Evolutionary conservation across 2,329 filamentous ascomycete species (phyloP).

Genomic region (Xylaria hypoxylon): DNA sequence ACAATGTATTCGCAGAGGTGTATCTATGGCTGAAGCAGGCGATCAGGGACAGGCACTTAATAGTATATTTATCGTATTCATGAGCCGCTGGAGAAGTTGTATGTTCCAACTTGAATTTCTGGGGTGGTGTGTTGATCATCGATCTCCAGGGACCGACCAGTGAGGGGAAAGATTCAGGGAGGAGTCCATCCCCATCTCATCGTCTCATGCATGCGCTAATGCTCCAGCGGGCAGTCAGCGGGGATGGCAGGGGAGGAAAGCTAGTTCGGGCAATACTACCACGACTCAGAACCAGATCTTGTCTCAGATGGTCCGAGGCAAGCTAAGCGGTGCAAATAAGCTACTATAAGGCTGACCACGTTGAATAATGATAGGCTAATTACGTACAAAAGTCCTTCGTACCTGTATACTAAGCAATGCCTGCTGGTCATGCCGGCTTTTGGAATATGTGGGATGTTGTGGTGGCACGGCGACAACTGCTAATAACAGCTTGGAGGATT

Average conservation of each 20-base stretch:
- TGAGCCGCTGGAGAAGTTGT: background rate
- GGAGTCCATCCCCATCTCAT: background rate
- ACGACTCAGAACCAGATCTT: background rate
- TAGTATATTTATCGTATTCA: background rate
- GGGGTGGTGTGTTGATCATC: conserved; percentile 10
- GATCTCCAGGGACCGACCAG: conserved; percentile 11
- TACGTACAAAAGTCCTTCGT: background rate
- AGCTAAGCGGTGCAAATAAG: conserved; percentile 9
- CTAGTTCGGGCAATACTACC: conserved; percentile 12
- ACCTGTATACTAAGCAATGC: background rate
- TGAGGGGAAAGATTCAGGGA: conserved; percentile 15
- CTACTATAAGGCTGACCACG: conserved; percentile 27
- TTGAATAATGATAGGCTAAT: conserved; percentile 28
- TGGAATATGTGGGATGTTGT: conserved; percentile 7
- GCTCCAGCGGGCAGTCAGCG: background rate
- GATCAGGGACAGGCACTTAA: background rate
- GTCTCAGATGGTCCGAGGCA: conserved; percentile 1
- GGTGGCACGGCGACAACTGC: conserved; percentile 14
- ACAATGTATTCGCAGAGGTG: no score
- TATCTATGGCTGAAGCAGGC: no score
- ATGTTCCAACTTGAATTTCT: background rate
- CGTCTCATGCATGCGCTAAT: conserved; percentile 7
- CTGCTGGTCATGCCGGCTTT: conserved; percentile 12
- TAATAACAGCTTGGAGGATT: conserved; percentile 31
- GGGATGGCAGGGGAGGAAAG: conserved; percentile 16